Base-by-base conservation (phyloP, 169 alveolate species). In the Eimeria tenella region DNA sequence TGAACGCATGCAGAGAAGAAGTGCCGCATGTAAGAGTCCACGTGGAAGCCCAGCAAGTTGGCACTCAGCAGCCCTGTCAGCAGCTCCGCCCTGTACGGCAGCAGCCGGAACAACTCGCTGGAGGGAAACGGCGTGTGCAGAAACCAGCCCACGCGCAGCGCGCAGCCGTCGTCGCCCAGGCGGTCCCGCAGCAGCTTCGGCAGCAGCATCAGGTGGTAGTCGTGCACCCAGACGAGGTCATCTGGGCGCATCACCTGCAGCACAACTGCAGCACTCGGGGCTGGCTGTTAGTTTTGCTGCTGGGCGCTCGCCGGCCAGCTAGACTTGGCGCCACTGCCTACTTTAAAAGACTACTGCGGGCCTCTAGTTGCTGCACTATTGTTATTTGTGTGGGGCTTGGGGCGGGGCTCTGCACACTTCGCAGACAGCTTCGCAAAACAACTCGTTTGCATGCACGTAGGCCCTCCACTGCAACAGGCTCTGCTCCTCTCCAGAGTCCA, bases 111-210 rank as follows among this genome's bases (percentile, higher is more conserved):
- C 15, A 98, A 93, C 88, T 97, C 99, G 42, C 88, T 95, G 93
- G 99, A 96, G 6, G 99, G 99, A 90, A 99, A 98, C 23, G 99
- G 98, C 13, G 98, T 96, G 96, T 99, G 99, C 93, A 98, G 93
- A 95, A 97, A 98, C 77, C 98, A 79, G 52, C 99, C 99, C 21
- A 65, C 23, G 17, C 6, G n/a, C 77, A 68, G n/a, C 55, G 42
- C 42, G 42, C 42, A 10, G 65, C n/a, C 25, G 62, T 17, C 56
- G 31, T 21, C 65, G 23, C 55, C 95, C 96, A 60, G 99, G 97
- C 79, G 97, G 97, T 91, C 99, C 99, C 88, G 96, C 53, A 81
- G 53, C 73, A 81, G 21, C 74, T 98, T 89, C 97, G 96, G 94
- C 98, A 98, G 19, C 95, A 96, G 86, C 97, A 97, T 90, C 98